phyloP scores from a whole-genome alignment of 495 filamentous ascomycete species.

The Viridothelium virens region DNA sequence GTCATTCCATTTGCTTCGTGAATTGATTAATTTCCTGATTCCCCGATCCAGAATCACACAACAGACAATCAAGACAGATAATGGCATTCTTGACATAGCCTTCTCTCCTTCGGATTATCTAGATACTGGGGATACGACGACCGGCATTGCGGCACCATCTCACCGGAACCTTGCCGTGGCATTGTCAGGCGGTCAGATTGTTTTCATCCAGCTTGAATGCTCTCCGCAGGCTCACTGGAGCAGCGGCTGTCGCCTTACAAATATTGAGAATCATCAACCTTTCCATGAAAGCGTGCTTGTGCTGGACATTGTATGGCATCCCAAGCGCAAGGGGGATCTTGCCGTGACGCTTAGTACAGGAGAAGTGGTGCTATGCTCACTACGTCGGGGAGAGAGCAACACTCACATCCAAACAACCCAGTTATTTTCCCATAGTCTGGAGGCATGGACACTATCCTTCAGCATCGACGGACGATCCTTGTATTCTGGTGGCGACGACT shows the following conservation, averaged over 20 bases:
- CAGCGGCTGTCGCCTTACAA: conserved; percentile 29
- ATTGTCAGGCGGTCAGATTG: conserved; percentile 61
- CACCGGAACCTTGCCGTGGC: conserved; percentile 53
- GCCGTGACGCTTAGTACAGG: conserved; percentile 67
- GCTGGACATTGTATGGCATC: conserved; percentile 65
- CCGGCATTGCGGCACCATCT: conserved; percentile 32
- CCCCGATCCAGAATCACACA: background rate
- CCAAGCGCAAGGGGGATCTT: conserved; percentile 40
- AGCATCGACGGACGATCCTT: conserved; percentile 30
- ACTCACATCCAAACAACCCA: background rate
- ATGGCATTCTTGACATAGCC: conserved; percentile 75
- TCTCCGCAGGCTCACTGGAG: conserved; percentile 8
- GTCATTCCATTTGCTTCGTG: too few species aligned
- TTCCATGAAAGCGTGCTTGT: conserved; percentile 46
- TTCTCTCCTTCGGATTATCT: conserved; percentile 51
- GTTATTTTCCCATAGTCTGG: conserved; percentile 40
- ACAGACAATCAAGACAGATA: conserved; percentile 33
- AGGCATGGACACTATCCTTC: conserved; percentile 59
- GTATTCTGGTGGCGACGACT: conserved; percentile 67
- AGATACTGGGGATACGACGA: background rate
- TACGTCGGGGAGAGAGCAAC: background rate
- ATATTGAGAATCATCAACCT: conserved; percentile 37
- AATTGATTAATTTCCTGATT: background rate
- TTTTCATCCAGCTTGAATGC: conserved; percentile 49
- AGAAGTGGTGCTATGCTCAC: conserved; percentile 34